A percentile compares a stretch with the other conserved stretches of the same genome.
phyloP scores from a whole-genome alignment of 2,329 filamentous ascomycete species.

The Arachnopeziza araneosa region DNA sequence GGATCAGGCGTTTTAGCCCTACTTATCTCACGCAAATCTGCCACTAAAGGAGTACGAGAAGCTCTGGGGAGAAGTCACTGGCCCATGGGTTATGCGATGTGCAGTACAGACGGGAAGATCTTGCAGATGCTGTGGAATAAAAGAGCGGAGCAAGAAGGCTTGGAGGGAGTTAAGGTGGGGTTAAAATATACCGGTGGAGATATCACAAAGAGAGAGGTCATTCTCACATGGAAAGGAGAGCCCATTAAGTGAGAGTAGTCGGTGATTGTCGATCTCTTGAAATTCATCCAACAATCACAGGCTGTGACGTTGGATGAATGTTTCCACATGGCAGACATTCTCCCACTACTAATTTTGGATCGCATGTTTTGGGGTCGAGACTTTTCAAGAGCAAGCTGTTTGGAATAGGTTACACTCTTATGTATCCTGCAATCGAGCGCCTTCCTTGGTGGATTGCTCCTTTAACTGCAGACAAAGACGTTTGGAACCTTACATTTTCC shows the following conservation, averaged over 20 bases:
- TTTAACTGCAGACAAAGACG: conserved; percentile 1
- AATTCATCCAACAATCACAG: not conserved
- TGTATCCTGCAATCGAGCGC: not conserved
- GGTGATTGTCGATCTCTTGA: not conserved
- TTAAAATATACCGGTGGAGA: conserved; percentile 36
- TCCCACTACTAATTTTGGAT: not conserved
- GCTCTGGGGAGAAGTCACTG: conserved; percentile 60
- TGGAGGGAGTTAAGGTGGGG: conserved; percentile 53
- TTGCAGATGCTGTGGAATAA: conserved; percentile 70
- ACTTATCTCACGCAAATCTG: conserved; percentile 61
- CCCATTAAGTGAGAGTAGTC: conserved; percentile 10
- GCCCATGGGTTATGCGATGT: conserved; percentile 68
- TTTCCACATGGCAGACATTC: not conserved
- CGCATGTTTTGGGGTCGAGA: not conserved
- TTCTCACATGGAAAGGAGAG: conserved; percentile 47
- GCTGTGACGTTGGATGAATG: not conserved
- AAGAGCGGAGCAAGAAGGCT: conserved; percentile 53
- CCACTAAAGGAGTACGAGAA: conserved; percentile 74
- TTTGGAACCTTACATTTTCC: not conserved
- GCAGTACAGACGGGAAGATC: conserved; percentile 51
- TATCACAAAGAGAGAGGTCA: conserved; percentile 35
- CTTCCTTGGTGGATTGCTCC: conserved; percentile 3
- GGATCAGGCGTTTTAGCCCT: conserved; percentile 61
- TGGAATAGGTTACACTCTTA: not conserved
- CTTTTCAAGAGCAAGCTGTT: not conserved